These are phyloP conservation scores for Rubroboletus pulcherrimus DNA, from an alignment of 768 basidiomycete genomes.

Conservation along the genomic window DNA sequence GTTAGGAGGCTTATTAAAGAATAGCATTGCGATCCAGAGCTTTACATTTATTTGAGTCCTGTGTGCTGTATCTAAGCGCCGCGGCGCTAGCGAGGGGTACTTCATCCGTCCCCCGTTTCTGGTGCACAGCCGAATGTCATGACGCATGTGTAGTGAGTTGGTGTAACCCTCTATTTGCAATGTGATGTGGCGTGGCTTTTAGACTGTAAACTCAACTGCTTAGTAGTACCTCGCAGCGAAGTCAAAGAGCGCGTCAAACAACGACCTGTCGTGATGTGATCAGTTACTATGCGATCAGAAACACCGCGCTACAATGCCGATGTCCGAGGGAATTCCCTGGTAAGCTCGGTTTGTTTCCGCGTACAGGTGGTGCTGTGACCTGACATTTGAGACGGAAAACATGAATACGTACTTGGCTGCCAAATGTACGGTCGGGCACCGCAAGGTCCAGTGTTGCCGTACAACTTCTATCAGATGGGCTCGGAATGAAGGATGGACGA, in stretches of 20 bases:
- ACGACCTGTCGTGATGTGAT: not conserved
- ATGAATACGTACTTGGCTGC: not conserved
- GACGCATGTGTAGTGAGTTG: not conserved
- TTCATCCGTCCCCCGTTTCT: conserved; percentile 8
- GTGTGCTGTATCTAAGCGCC: not conserved
- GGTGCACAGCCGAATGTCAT: not conserved
- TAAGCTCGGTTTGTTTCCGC: not conserved
- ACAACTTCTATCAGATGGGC: not conserved
- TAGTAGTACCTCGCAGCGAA: too few species aligned
- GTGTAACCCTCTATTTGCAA: not conserved
- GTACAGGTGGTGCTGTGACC: not conserved
- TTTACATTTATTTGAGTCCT: not conserved
- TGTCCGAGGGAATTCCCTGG: not conserved
- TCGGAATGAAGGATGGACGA: not conserved
- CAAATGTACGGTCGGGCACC: not conserved
- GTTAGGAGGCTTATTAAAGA: not conserved
- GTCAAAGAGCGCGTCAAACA: not conserved
- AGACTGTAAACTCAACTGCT: not conserved
- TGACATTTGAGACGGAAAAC: not conserved
- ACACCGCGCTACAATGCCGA: not conserved
- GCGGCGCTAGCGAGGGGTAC: not conserved
- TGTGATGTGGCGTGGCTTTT: not conserved
- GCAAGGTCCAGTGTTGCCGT: not conserved
- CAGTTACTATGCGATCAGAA: not conserved
- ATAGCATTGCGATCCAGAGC: not conserved